Conservation (phyloP, 345 rosid genomes). For the Acer campestre region DNA sequence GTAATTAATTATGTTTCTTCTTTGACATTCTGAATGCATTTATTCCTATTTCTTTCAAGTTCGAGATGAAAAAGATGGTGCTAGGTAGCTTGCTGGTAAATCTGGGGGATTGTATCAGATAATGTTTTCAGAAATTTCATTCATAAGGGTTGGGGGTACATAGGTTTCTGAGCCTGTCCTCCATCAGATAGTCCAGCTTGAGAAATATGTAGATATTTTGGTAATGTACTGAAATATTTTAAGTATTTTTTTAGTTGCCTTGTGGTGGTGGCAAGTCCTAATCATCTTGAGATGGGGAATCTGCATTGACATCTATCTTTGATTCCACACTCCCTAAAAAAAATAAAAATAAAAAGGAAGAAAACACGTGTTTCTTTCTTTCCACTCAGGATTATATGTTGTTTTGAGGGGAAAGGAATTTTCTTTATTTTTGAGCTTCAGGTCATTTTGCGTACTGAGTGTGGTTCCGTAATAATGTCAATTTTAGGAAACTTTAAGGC, state of each 20-base stretch:
- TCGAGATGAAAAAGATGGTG: not conserved
- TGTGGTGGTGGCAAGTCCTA: not conserved
- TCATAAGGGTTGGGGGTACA: not conserved
- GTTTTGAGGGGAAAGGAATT: not conserved
- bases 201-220: not conserved
- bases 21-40: not conserved
- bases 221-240: not conserved
- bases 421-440: not conserved
- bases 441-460: not conserved
- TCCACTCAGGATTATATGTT: not conserved
- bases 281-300: not conserved
- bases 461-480: not conserved
- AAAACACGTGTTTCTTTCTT: not conserved
- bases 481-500: not conserved
- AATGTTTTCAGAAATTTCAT: not conserved
- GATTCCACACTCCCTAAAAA: not conserved
- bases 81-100: not conserved
- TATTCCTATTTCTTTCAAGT: constrained; percentile 2
- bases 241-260: not conserved
- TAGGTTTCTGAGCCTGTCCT: not conserved
- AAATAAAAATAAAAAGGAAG: not conserved
- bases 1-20: not conserved
- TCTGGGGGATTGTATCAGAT: not conserved
- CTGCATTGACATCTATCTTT: not conserved
- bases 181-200: not conserved